Conservation (phyloP, 1,284 basidiomycete genomes). For the Naganishia albida region DNA sequence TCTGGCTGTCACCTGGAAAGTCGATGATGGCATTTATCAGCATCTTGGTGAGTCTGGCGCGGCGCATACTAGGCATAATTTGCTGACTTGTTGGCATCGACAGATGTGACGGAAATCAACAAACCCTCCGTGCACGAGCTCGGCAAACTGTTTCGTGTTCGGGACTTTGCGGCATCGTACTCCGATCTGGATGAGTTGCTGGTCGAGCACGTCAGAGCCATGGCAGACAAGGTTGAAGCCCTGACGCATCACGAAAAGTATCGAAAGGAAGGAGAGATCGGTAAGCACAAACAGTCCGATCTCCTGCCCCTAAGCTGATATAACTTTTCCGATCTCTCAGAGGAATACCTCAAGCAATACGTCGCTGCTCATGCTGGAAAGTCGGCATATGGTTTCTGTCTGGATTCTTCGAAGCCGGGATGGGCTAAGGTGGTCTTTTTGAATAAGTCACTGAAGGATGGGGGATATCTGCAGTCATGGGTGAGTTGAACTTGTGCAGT, state of each 20-base stretch:
- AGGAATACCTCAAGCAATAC: constrained; percentile 69
- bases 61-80: background rate
- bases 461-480: constrained; percentile 73
- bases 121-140: constrained; percentile 69
- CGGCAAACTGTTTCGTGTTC: constrained; percentile 69
- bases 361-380: constrained; percentile 89
- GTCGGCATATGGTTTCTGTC: constrained; percentile 93
- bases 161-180: constrained; percentile 56
- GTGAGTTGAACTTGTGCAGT: constrained; percentile 55
- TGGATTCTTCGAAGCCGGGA: constrained; percentile 86
- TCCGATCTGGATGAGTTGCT: constrained; percentile 97
- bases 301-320: background rate
- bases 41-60: constrained; percentile 73
- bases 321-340: constrained; percentile 5
- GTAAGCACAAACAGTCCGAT: constrained; percentile 57
- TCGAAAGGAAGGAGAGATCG: constrained; percentile 84
- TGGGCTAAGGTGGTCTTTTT: constrained; percentile 94
- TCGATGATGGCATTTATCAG: constrained; percentile 93
- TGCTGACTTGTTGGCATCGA: background rate
- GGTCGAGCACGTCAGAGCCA: constrained; percentile 94
- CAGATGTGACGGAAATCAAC: constrained; percentile 83
- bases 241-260: constrained; percentile 96
- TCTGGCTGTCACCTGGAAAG: constrained; percentile 98
- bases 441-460: constrained; percentile 71
- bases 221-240: constrained; percentile 90